A percentile compares a stretch with the other conserved stretches of the same genome.
These are phyloP conservation scores for Sporisorium exsertum DNA, from an alignment of 1,284 basidiomycete genomes.

Conservation along the genomic window DNA sequence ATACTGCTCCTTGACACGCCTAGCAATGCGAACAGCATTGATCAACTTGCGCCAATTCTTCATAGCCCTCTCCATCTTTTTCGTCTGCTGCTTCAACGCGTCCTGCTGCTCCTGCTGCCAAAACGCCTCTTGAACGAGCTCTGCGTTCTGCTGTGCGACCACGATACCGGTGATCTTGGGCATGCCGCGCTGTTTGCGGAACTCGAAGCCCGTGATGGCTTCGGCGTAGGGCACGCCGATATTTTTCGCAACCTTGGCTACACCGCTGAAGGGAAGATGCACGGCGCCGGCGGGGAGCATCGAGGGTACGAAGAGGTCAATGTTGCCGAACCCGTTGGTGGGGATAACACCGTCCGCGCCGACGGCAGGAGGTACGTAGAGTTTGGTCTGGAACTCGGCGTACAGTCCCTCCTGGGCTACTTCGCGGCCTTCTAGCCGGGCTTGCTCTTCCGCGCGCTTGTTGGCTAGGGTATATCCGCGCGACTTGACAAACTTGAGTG, in stretches of 20 bases:
- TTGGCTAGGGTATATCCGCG: conserved; percentile 84
- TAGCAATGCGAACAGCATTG: conserved; percentile 85
- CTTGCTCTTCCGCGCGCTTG: conserved; percentile 84
- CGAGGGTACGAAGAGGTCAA: conserved; percentile 92
- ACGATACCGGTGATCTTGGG: conserved; percentile 90
- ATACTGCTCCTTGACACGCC: conserved; percentile 85
- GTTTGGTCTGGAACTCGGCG: conserved; percentile 84
- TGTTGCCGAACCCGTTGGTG: conserved; percentile 95
- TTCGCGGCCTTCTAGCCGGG: conserved; percentile 70
- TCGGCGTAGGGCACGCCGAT: conserved; percentile 91
- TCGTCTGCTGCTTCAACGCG: conserved; percentile 78
- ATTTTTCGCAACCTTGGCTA: conserved; percentile 84
- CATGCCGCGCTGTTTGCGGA: conserved; percentile 86
- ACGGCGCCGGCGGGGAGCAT: conserved; percentile 91
- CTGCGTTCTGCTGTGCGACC: conserved; percentile 83
- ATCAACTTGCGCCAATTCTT: conserved; percentile 90
- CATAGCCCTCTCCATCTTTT: conserved; percentile 82
- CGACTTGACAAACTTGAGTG: conserved; percentile 90
- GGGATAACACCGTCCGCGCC: conserved; percentile 85
- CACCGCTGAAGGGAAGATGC: conserved; percentile 78
- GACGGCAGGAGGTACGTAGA: conserved; percentile 82
- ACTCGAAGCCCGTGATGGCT: conserved; percentile 95
- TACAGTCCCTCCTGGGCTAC: conserved; percentile 79
- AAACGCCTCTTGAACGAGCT: conserved; percentile 84
- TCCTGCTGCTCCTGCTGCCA: conserved; percentile 83